Percentiles rank a stretch among this genome's conserved stretches.
phyloP scores from a whole-genome alignment of 495 filamentous ascomycete genomes.

The Penicillium psychrofluorescens region DNA sequence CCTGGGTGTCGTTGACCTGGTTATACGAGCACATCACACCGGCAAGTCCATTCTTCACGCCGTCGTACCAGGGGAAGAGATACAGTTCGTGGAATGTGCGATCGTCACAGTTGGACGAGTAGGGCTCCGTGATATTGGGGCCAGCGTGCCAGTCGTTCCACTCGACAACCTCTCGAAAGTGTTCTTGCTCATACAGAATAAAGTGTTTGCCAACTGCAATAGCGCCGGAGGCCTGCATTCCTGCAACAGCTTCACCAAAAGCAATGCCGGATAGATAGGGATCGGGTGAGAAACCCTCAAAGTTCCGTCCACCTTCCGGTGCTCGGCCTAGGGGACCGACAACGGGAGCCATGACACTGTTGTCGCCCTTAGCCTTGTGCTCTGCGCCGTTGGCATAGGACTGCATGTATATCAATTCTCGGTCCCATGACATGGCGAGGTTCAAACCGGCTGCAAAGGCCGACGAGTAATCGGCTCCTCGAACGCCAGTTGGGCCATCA shows the following conservation, averaged over 20 bases:
- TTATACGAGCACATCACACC: constrained; percentile 68
- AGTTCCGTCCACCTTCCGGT: constrained; percentile 48
- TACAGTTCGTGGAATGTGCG: constrained; percentile 76
- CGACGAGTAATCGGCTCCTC: constrained; percentile 40
- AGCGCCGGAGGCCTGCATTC: constrained; percentile 50
- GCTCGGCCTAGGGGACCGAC: constrained; percentile 47
- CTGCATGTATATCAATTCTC: constrained; percentile 52
- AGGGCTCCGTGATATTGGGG: constrained; percentile 67
- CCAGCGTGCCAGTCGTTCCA: constrained; percentile 55
- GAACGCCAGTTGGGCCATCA: constrained; percentile 48
- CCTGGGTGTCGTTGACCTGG: constrained; percentile 57
- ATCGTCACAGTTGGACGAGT: constrained; percentile 54
- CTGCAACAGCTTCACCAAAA: constrained; percentile 46
- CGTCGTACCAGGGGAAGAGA: constrained; percentile 67
- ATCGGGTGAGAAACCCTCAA: constrained; percentile 69
- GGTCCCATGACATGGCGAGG: constrained; percentile 63
- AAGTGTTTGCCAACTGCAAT: constrained; percentile 56
- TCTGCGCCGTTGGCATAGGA: constrained; percentile 58
- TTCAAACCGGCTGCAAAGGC: constrained; percentile 51
- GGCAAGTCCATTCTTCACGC: constrained; percentile 52
- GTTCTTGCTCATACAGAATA: constrained; percentile 53
- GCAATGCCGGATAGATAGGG: constrained; percentile 53
- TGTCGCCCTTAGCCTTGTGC: constrained; percentile 45
- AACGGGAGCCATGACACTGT: constrained; percentile 45
- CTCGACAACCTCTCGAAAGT: constrained; percentile 18